Evolutionary conservation across 805 yeast species (phyloP).

Genomic region (Metschnikowia dekortorum): DNA sequence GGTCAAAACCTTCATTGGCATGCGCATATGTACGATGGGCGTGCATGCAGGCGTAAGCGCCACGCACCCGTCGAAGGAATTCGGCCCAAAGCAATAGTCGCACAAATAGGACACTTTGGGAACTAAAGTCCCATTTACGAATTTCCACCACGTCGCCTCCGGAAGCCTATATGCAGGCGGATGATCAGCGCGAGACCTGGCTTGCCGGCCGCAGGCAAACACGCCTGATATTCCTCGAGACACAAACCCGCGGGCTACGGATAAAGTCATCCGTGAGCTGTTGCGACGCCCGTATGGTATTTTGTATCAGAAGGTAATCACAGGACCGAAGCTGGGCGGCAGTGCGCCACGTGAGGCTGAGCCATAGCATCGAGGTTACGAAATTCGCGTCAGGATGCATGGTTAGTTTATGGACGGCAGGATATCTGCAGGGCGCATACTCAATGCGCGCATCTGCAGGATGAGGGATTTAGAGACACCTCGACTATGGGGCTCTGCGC

Average conservation of each 20-base stretch:
- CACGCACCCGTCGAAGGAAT: not conserved
- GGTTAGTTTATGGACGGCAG: not conserved
- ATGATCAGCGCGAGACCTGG: too few relatives aligned
- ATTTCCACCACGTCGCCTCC: too few relatives aligned
- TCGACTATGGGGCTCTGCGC: not conserved
- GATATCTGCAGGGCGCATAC: not conserved
- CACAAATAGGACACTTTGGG: too few relatives aligned
- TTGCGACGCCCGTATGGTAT: too few relatives aligned
- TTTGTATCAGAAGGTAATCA: not conserved
- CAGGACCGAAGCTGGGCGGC: not conserved
- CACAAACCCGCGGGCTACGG: too few relatives aligned
- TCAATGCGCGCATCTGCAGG: not conserved
- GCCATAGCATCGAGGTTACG: not conserved
- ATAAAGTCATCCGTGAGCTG: too few relatives aligned
- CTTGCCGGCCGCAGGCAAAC: too few relatives aligned
- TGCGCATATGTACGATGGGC: slow-evolving; percentile 1
- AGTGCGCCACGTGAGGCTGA: not conserved
- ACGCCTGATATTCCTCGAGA: too few relatives aligned
- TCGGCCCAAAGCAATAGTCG: not conserved
- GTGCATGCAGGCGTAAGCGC: not conserved
- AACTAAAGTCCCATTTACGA: too few relatives aligned
- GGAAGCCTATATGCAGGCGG: too few relatives aligned
- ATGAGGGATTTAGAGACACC: not conserved
- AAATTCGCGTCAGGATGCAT: not conserved
- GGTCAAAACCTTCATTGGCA: slow-evolving; percentile 3